phyloP scores from a whole-genome alignment of 345 rosid genomes.

The Gossypium ekmanianum region DNA sequence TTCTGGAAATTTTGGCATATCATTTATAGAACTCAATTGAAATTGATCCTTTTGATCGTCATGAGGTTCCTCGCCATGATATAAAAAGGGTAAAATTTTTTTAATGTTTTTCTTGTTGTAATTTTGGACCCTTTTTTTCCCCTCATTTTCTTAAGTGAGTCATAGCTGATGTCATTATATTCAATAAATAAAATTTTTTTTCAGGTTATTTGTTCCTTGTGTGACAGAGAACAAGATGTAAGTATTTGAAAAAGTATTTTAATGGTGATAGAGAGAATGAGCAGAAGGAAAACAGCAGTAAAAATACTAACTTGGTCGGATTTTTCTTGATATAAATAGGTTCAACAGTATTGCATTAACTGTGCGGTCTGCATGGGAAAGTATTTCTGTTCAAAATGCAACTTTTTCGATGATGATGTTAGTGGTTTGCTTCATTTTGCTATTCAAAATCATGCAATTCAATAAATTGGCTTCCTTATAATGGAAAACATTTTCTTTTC shows the following conservation, averaged over 20 bases:
- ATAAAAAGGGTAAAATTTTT: conserved; percentile 47
- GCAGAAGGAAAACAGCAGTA: not conserved
- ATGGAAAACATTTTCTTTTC: not conserved
- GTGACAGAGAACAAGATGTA: conserved; percentile 58
- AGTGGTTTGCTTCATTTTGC: not conserved
- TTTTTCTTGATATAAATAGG: conserved; percentile 29
- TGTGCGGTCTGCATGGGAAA: conserved; percentile 71
- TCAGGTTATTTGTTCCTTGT: conserved; percentile 63
- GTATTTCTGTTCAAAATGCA: conserved; percentile 60
- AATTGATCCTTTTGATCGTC: conserved; percentile 46
- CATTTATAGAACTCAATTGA: conserved; percentile 52
- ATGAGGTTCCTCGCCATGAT: conserved; percentile 76
- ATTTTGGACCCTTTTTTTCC: not conserved
- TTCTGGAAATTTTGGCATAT: not conserved
- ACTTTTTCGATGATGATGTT: conserved; percentile 67
- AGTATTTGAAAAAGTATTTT: conserved; percentile 21
- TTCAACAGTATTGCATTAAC: conserved; percentile 48
- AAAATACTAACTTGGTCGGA: not conserved
- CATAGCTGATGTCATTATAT: not conserved
- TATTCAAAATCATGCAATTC: not conserved
- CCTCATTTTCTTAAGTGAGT: not conserved
- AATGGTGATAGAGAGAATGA: not conserved
- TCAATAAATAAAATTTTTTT: not conserved
- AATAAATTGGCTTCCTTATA: not conserved
- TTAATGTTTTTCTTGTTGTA: not conserved